phyloP scores from a whole-genome alignment of 192 early-diverging fungal species.

The Backusella westeae region DNA sequence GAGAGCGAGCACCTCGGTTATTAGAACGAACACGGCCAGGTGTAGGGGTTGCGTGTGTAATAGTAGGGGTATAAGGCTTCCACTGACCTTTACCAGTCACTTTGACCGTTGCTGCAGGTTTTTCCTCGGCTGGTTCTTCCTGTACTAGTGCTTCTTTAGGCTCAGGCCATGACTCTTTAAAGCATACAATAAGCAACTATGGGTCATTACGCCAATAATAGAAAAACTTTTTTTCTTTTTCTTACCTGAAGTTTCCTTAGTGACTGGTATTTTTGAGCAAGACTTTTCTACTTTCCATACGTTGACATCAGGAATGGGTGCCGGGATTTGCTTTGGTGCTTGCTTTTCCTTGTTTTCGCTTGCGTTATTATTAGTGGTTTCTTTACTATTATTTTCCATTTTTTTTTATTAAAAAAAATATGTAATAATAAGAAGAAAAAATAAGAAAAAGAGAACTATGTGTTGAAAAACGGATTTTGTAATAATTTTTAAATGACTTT shows the following conservation, averaged over 20 bases:
- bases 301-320: conserved; percentile 38
- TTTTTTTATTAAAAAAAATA: background rate
- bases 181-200: background rate
- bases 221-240: background rate
- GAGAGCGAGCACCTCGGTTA: background rate
- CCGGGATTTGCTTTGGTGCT: conserved; percentile 19
- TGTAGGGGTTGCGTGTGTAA: conserved; percentile 50
- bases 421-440: background rate
- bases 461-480: background rate
- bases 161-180: conserved; percentile 30
- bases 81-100: conserved; percentile 50
- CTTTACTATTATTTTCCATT: background rate
- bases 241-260: conserved; percentile 15
- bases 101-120: conserved; percentile 19
- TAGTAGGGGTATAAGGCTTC: conserved; percentile 48
- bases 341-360: conserved; percentile 6
- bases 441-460: background rate
- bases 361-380: background rate
- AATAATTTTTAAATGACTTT: background rate
- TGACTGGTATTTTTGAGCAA: background rate
- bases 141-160: conserved; percentile 26
- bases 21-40: conserved; percentile 28
- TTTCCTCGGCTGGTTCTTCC: conserved; percentile 11
- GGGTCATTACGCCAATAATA: background rate
- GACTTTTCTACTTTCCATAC: conserved; percentile 32